Evolutionary conservation across 148 eudicot species (phyloP).

Genomic region (Fagopyrum homotropicum): DNA sequence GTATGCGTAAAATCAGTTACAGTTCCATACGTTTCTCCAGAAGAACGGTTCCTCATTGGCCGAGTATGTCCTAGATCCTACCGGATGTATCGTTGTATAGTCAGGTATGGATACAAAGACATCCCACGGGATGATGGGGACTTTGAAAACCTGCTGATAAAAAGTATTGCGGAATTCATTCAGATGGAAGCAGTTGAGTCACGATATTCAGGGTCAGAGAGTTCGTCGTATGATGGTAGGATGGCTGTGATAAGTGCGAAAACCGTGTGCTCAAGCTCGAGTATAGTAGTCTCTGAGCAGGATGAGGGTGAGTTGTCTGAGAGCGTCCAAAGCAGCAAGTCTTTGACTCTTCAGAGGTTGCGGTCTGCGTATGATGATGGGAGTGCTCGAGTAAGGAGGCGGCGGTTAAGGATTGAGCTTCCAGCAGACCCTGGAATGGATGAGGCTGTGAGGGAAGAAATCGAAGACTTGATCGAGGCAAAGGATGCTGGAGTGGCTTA

Average conservation of each 20-base stretch:
- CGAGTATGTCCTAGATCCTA: conserved; percentile 89
- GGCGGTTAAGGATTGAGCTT: conserved; percentile 55
- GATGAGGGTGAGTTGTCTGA: conserved; percentile 27
- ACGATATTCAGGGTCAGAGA: conserved; percentile 46
- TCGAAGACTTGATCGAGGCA: conserved; percentile 71
- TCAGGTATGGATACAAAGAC: conserved; percentile 85
- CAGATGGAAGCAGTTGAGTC: conserved; percentile 92
- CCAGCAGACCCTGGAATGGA: conserved; percentile 52
- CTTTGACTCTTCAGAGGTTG: conserved; percentile 65
- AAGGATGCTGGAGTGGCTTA: conserved; percentile 94
- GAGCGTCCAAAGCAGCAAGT: conserved; percentile 48
- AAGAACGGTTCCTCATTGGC: conserved; percentile 86
- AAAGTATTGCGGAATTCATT: conserved; percentile 82
- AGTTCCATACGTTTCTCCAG: conserved; percentile 72
- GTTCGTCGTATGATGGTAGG: conserved; percentile 67
- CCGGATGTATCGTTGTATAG: conserved; percentile 90
- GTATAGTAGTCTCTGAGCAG: conserved; percentile 38
- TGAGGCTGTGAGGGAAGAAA: conserved; percentile 57
- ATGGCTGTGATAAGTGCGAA: conserved; percentile 86
- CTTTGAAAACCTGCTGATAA: conserved; percentile 71
- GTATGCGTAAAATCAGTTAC: conserved; percentile 86
- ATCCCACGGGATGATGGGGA: conserved; percentile 70
- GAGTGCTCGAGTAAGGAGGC: conserved; percentile 40
- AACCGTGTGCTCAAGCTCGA: conserved; percentile 28
- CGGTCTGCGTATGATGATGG: conserved; percentile 73